Evolutionary conservation across 2,329 filamentous ascomycete species (phyloP), one percentile per base, ranked within the genome.

Genomic region (Calonectria montana): DNA sequence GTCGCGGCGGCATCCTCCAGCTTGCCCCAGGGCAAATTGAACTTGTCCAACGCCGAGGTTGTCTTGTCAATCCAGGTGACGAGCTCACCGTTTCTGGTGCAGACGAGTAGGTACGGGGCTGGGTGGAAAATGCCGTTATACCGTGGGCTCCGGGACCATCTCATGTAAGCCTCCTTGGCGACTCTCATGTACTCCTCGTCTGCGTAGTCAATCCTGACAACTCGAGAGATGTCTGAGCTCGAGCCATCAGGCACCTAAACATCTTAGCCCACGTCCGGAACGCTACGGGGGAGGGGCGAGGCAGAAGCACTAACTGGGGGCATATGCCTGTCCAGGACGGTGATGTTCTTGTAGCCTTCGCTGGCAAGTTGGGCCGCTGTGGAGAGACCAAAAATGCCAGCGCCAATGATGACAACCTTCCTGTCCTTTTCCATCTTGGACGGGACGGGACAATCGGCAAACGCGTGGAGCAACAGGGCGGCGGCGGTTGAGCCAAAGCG

Each of bases 151-250:
- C 43, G 55, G 0, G 63, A 65, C 75, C 75, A 76, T 9, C 61
- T 65, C 18, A 31, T 37, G 50, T 76, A 76, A 1, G 74, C 75
- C 13, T 76, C 73, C 12, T 71, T 67, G 7, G 89, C 91, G 25
- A 94, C 87, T 29, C 83, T 81, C 7, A 90, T 86, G 80, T 94
- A 94, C 16, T 88, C 85, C 0, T 87, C 82, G 73, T 91, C 87
- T 18, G 90, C 89, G 75, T 94, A 94, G 83, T 94, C 92, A 63
- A 80, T 75, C 4, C 83, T 79, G 47, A 84, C 79, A 37, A 84
- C 78, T 35, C 82, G 80, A 7, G 82, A 84, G 15, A 81, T 79
- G 73, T 84, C 82, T 53, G 81, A 79, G 65, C 81, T 83, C 50
- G 82, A 80, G 23, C 79, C 80, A 41, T 84, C 81, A 0, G 78